Base-by-base conservation (phyloP, 805 yeast species). In the Starmerella stigmatis region DNA sequence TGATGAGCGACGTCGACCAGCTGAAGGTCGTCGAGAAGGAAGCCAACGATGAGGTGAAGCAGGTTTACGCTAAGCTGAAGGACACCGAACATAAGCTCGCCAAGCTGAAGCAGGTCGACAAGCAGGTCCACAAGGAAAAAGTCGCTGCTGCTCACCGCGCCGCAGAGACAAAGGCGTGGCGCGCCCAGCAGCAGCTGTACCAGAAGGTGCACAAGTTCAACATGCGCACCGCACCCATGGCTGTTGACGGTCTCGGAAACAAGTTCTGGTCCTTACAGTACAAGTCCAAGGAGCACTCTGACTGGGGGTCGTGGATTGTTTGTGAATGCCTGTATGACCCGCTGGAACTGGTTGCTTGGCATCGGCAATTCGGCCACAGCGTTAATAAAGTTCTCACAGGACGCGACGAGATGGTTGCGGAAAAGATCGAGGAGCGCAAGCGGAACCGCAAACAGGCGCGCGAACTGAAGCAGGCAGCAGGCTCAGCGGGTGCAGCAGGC, bases 261-360 rank as follows among this genome's bases (percentile, higher is more conserved):
- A 44, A 44, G 29, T 64, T 63, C 51, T 64, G 68, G 68, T 46
- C 56, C 1, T 55, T 64, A 43, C 66, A 63, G 47, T 64, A 60
- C 39, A 59, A 61, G 44, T 48, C 59, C 7, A 48, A 57, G 26
- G 53, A 56, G 12, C 45, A 45, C 32, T n/a, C 47, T 2, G 45
- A 54, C 10, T 64, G 67, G 67, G 66, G 66, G 9, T 49, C 63
- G 19, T 59, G 61, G 62, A 55, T 63, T 26, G 33, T 62, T 42
- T 57, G 64, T 41, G 60, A 58, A 45, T 43, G 51, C 49, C 28
- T 40, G 20, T 42, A 30, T 6, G 33, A 35, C 39, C 57, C 57
- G n/a, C 25, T 17, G 3, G 49, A 21, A n/a, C 15, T 44, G 9
- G 33, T 17, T 9, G 25, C 43, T 26, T 43, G 47, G 48, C 32